Percentiles rank a stretch among this genome's conserved stretches.
Conservation (phyloP, 495 filamentous ascomycete genomes). For the Aspergillus nanangensis region DNA sequence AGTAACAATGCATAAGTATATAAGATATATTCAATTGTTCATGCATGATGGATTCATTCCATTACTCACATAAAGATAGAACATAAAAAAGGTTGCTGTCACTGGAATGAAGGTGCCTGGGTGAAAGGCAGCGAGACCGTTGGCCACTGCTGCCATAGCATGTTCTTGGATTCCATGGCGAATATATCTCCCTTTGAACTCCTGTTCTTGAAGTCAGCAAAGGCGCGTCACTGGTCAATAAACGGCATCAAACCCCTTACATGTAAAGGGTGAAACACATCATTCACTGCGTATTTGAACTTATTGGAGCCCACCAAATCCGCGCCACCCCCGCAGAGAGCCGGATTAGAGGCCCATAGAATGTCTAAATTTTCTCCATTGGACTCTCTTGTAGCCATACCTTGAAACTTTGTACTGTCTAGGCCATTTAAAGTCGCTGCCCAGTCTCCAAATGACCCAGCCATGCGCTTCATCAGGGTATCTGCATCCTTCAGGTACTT, state of each 20-base stretch:
- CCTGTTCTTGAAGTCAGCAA: too few species aligned
- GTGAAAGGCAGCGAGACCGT: constrained; percentile 41
- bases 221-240: too few species aligned
- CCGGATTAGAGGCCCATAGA: background rate
- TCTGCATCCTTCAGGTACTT: background rate
- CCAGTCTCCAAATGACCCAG: too few species aligned
- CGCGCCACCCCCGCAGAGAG: constrained; percentile 8
- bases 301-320: constrained; percentile 15
- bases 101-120: constrained; percentile 37
- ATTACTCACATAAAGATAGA: constrained; percentile 15
- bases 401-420: too few species aligned
- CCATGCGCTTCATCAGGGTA: background rate
- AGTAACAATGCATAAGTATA: too few species aligned
- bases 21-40: too few species aligned
- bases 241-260: too few species aligned
- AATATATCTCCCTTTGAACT: constrained; percentile 39
- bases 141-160: constrained; percentile 46
- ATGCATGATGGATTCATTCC: too few species aligned
- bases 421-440: too few species aligned
- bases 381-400: background rate
- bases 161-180: constrained; percentile 50
- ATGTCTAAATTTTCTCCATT: background rate
- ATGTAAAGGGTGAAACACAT: background rate
- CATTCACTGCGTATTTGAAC: background rate
- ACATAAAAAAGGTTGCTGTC: constrained; percentile 18